These are phyloP conservation scores for Xylaria sp. DNA, from an alignment of 2,329 filamentous ascomycete species.

Conservation along the genomic window DNA sequence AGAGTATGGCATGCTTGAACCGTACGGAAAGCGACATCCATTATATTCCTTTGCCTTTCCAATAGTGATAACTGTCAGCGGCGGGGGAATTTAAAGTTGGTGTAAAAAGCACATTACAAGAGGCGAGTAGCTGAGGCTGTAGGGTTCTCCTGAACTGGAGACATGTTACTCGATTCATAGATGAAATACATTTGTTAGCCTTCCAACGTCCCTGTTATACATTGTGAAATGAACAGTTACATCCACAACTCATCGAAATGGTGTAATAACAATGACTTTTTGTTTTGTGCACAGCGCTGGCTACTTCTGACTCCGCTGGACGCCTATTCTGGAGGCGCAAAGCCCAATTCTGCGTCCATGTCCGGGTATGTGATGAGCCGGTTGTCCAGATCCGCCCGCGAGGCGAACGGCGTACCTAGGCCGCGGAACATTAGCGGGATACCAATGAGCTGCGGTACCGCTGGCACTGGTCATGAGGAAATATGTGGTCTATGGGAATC, in stretches of 20 bases:
- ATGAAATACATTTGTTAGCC: not conserved
- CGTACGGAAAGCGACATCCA: not conserved
- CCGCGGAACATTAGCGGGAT: conserved; percentile 9
- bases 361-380: conserved; percentile 5
- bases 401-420: not conserved
- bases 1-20: not conserved
- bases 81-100: not conserved
- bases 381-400: conserved; percentile 6
- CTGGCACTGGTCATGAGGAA: conserved; percentile 2
- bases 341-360: not conserved
- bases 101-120: not conserved
- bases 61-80: not conserved
- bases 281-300: conserved; percentile 5
- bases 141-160: not conserved
- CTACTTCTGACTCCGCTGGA: not conserved
- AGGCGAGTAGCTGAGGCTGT: too few relatives aligned
- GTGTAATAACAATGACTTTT: not conserved
- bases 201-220: not conserved
- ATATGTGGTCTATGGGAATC: not conserved
- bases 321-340: conserved; percentile 5
- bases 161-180: too few relatives aligned
- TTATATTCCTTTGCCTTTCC: not conserved
- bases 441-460: conserved; percentile 6
- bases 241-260: conserved; percentile 6
- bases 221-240: not conserved